Base-by-base conservation (phyloP, 2,329 filamentous ascomycete species). In the Stagonosporopsis rhizophila region DNA sequence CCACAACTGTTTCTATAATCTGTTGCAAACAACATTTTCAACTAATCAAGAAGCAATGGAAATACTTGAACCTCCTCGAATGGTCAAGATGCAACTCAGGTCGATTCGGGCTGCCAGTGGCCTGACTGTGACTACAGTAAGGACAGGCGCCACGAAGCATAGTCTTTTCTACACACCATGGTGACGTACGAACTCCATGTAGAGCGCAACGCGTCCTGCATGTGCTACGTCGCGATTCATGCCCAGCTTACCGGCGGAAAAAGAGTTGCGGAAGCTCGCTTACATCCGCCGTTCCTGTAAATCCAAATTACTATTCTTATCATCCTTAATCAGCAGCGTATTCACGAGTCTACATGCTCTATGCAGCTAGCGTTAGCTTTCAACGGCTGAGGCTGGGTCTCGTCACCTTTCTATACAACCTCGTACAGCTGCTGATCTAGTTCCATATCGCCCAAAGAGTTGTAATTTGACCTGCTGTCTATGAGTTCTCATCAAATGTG, bases 251-350 rank as follows among this genome's bases (percentile, higher is more conserved):
- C 2, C 25, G 6, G 42, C 28, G 22, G 32, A 34, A 41, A 35
- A n/a, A 38, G 17, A 20, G 23, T 34, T 47, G 42, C 47, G 47
- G 47, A 51, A 42, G 42, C 56, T 60, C 56, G 54, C 58, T 66
- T 62, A 59, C 61, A 44, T 59, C 56, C 51, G 57, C 58, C 44
- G 37, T 56, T 54, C 37, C 27, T 42, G 55, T 60, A 12, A 49
- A 52, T 22, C 7, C 47, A 48, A 35, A 39, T 42, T 65, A 42
- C 67, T 72, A 72, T 71, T 71, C 54, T 64, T 64, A 59, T 65
- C 54, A 15, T 41, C 45, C 53, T 71, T 65, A 70, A 65, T 73
- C 67, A 72, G 68, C 70, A 44, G 46, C 56, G 54, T 60, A 64
- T 42, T 52, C 53, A 58, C 59, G 51, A 64, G 11, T 53, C 52